Conservation (phyloP, 176 grass and related monocot genomes). For the Oryza brachyantha region DNA sequence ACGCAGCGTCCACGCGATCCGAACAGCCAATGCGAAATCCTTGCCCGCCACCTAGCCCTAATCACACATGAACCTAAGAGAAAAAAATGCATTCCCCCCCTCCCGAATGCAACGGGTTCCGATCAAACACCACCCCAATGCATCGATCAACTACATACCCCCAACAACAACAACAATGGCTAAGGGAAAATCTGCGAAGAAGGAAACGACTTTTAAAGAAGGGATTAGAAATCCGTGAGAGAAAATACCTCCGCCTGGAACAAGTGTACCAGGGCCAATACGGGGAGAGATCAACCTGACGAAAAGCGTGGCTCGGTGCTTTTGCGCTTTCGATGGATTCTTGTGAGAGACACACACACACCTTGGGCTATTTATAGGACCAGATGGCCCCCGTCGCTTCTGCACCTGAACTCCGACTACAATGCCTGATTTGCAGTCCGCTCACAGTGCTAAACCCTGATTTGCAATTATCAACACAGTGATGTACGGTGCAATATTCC, state of each 20-base stretch:
- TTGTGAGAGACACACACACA: not conserved
- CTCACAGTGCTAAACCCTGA: not conserved
- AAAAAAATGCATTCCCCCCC: not conserved
- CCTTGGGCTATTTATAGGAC: conserved; percentile 21
- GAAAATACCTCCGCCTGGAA: not conserved
- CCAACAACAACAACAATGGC: not conserved
- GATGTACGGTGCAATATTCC: no score
- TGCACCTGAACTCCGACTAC: not conserved
- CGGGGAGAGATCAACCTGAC: conserved; percentile 1
- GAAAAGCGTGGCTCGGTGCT: not conserved
- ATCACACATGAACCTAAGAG: conserved; percentile 10
- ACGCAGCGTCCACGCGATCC: not conserved
- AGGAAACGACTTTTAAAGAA: not conserved
- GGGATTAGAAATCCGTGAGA: not conserved
- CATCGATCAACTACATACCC: not conserved
- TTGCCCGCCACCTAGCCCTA: not conserved
- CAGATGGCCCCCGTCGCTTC: not conserved
- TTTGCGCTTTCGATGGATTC: not conserved
- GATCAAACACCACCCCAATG: conserved; percentile 16
- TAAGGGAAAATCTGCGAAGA: not conserved
- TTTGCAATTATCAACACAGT: not conserved
- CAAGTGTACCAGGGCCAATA: not conserved
- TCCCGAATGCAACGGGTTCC: not conserved
- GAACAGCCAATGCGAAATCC: not conserved
- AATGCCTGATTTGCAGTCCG: not conserved